phyloP scores from a whole-genome alignment of 163 green algal species.

The Scenedesmus sp. region DNA sequence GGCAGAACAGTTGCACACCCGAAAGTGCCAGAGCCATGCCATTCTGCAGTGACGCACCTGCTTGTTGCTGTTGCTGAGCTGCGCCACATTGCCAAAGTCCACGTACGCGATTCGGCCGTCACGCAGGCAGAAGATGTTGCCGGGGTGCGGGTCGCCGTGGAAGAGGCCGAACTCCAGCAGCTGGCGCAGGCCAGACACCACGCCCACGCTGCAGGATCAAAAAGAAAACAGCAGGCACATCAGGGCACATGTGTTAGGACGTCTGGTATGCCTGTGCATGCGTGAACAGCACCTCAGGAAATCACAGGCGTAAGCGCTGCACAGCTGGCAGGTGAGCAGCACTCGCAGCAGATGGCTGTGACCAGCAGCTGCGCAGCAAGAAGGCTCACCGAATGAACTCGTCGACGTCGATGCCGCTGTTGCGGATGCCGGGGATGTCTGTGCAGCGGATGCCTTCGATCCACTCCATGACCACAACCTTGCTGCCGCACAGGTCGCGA shows the following conservation, averaged over 20 bases:
- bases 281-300: no score
- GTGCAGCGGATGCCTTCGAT: constrained; percentile 98
- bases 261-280: no score
- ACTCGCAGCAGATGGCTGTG: not conserved
- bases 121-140: constrained; percentile 93
- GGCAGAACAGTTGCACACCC: no score
- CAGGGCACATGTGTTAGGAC: not conserved
- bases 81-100: constrained; percentile 99
- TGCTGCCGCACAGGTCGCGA: constrained; percentile 81
- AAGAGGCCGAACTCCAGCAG: constrained; percentile 84
- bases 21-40: no score
- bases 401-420: constrained; percentile 61
- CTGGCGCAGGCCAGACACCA: constrained; percentile 91
- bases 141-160: constrained; percentile 84
- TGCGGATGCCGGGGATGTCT: constrained; percentile 72
- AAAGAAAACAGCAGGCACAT: not conserved
- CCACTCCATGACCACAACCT: constrained; percentile 97
- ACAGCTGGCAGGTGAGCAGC: no score
- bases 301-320: no score
- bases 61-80: constrained; percentile 91
- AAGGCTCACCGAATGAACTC: constrained; percentile 46
- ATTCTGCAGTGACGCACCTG: constrained; percentile 48
- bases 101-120: constrained; percentile 99
- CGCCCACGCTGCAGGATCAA: constrained; percentile 60
- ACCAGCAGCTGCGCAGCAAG: not conserved